Evolutionary conservation across 2,329 filamentous ascomycete species (phyloP).

Genomic region (Lachnellula occidentalis): DNA sequence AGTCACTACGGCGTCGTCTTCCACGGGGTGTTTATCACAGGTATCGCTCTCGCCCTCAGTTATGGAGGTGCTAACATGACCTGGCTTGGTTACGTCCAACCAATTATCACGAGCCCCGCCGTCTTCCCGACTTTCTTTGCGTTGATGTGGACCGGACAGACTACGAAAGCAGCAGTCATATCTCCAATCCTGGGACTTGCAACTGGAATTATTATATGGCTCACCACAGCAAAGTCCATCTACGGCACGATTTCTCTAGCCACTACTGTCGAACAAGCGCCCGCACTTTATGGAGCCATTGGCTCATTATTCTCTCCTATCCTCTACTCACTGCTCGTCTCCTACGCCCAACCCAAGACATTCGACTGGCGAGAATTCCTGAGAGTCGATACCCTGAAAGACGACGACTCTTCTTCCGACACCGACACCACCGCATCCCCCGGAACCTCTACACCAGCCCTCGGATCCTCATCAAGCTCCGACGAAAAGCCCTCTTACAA

Average conservation of each 20-base stretch:
- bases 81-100: constrained; percentile 27
- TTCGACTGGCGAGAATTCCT: constrained; percentile 39
- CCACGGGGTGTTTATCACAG: constrained; percentile 44
- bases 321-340: constrained; percentile 42
- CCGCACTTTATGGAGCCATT: constrained; percentile 48
- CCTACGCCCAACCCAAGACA: constrained; percentile 39
- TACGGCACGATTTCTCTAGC: constrained; percentile 43
- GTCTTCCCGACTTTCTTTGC: constrained; percentile 30
- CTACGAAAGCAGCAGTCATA: constrained; percentile 42
- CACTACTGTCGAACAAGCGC: constrained; percentile 43
- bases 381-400: constrained; percentile 41
- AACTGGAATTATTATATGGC: constrained; percentile 48
- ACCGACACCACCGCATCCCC: too few relatives aligned
- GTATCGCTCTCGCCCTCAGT: constrained; percentile 41
- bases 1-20: constrained; percentile 43
- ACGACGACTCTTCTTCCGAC: constrained; percentile 13
- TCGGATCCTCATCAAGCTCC: too few relatives aligned
- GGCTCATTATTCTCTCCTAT: constrained; percentile 40
- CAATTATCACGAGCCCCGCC: constrained; percentile 18
- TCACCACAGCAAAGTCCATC: constrained; percentile 41
- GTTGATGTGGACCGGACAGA: constrained; percentile 38
- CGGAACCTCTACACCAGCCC: too few relatives aligned
- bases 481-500: too few relatives aligned
- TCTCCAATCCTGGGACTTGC: constrained; percentile 45
- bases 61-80: constrained; percentile 45